Evolutionary conservation across 352 stramenopile species (phyloP).

Genomic region (Pythium grandisporangium): DNA sequence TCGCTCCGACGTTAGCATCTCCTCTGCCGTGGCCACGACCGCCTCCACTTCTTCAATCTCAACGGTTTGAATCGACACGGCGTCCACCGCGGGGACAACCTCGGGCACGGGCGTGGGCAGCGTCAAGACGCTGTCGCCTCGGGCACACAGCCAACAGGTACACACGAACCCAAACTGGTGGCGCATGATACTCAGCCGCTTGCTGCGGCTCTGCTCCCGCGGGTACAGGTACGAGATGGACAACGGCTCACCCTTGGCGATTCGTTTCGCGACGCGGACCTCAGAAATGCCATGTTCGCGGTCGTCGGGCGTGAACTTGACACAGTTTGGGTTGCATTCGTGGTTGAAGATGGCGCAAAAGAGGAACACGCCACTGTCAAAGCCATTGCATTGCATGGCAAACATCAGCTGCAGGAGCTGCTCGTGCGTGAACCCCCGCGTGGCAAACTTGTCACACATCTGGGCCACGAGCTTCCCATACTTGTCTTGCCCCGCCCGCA

Average conservation of each 20-base stretch:
- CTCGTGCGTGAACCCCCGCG: constrained; percentile 35
- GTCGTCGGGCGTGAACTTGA: constrained; percentile 85
- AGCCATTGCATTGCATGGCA: constrained; percentile 91
- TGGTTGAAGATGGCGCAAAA: constrained; percentile 95
- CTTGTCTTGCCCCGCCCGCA: constrained; percentile 38
- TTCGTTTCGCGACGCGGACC: constrained; percentile 80
- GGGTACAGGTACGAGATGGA: constrained; percentile 93
- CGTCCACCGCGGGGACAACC: constrained; percentile 6
- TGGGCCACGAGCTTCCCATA: constrained; percentile 48
- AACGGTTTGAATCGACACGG: constrained; percentile 4
- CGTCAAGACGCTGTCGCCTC: constrained; percentile 65
- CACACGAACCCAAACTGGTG: constrained; percentile 91
- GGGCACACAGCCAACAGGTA: constrained; percentile 46
- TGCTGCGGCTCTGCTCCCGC: constrained; percentile 80
- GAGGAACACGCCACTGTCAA: constrained; percentile 90
- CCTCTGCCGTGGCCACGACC: constrained; percentile 41
- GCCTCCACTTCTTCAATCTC: constrained; percentile 59
- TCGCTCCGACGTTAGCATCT: constrained; percentile 45
- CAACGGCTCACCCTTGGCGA: constrained; percentile 84
- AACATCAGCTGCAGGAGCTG: constrained; percentile 86
- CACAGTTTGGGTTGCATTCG: constrained; percentile 90
- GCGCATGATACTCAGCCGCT: constrained; percentile 67
- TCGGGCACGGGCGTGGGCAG: constrained; percentile 22
- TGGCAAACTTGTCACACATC: constrained; percentile 35
- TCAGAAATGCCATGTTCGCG: constrained; percentile 70